Percentiles rank a stretch among this genome's conserved stretches.
Evolutionary conservation across 108 stramenopile genomes (phyloP).

Genomic region (Hondaea fermentalgiana): DNA sequence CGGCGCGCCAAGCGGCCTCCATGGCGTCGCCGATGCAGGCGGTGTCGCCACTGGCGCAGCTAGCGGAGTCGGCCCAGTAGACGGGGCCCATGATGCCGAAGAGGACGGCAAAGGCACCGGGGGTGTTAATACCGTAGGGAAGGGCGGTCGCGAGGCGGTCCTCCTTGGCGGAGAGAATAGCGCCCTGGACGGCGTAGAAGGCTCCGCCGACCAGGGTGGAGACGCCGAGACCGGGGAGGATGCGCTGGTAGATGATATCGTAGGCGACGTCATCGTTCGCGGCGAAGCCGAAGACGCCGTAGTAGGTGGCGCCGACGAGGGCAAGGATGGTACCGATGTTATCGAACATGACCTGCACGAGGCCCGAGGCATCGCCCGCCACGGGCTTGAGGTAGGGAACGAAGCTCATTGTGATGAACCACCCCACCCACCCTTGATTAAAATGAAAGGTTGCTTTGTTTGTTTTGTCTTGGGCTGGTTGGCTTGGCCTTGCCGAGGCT

Average conservation of each 20-base stretch:
- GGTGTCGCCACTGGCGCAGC: neutral
- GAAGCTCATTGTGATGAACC: neutral
- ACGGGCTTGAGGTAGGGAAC: neutral
- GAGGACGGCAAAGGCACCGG: conserved; percentile 62
- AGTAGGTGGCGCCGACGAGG: conserved; percentile 34
- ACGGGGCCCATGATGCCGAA: conserved; percentile 50
- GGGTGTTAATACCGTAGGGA: conserved; percentile 68
- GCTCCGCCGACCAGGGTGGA: conserved; percentile 48
- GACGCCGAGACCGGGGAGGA: conserved; percentile 59
- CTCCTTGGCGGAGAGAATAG: conserved; percentile 43
- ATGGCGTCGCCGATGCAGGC: neutral
- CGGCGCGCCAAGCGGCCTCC: conserved; percentile 26
- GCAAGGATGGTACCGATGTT: conserved; percentile 58
- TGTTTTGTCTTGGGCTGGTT: neutral
- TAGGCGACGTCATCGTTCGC: neutral
- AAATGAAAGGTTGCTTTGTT: neutral
- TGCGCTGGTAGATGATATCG: conserved; percentile 45
- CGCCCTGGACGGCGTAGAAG: conserved; percentile 51
- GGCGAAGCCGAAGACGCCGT: neutral
- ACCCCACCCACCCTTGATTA: neutral
- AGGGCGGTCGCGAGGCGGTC: conserved; percentile 45
- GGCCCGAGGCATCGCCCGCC: conserved; percentile 35
- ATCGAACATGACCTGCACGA: conserved; percentile 59
- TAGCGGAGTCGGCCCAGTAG: conserved; percentile 20
- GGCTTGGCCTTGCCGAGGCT: no score